Evolutionary conservation across 2,329 filamentous ascomycete genomes (phyloP).

Genomic region (Sporothrix schenckii): DNA sequence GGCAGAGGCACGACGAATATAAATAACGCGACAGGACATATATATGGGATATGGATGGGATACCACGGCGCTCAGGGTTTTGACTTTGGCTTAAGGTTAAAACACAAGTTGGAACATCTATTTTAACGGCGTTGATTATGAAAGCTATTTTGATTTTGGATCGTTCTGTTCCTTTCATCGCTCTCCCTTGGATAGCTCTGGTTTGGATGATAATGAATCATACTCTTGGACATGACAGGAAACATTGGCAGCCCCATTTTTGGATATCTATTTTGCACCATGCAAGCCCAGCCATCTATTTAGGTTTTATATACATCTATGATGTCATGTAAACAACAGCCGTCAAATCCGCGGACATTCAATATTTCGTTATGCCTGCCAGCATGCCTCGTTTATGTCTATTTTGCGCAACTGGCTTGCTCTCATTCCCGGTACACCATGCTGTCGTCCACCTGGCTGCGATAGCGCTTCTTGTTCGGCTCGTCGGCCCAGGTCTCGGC

Average conservation of each 20-base stretch:
- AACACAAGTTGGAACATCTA: not conserved
- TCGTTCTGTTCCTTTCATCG: not conserved
- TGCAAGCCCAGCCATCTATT: constrained; percentile 4
- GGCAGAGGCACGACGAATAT: not conserved
- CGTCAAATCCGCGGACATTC: not conserved
- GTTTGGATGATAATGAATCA: too few relatives aligned
- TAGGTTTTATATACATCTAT: constrained; percentile 9
- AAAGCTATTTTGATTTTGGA: not conserved
- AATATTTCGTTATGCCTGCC: constrained; percentile 1
- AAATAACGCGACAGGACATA: not conserved
- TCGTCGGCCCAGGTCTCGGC: constrained; percentile 77
- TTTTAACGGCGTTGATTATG: not conserved
- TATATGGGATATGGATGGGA: not conserved
- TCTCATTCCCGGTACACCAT: constrained; percentile 46
- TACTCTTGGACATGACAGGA: not conserved
- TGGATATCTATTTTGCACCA: not conserved
- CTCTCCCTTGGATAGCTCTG: too few relatives aligned
- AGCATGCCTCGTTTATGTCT: not conserved
- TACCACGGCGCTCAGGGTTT: not conserved
- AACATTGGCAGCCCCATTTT: not conserved
- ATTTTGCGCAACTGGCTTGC: not conserved
- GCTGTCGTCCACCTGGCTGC: constrained; percentile 59
- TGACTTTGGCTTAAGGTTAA: too few relatives aligned
- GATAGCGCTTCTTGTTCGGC: constrained; percentile 52
- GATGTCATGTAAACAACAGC: not conserved